Conservation (phyloP, 1,139 yeast genomes). For the Yamadazyma oceani region DNA sequence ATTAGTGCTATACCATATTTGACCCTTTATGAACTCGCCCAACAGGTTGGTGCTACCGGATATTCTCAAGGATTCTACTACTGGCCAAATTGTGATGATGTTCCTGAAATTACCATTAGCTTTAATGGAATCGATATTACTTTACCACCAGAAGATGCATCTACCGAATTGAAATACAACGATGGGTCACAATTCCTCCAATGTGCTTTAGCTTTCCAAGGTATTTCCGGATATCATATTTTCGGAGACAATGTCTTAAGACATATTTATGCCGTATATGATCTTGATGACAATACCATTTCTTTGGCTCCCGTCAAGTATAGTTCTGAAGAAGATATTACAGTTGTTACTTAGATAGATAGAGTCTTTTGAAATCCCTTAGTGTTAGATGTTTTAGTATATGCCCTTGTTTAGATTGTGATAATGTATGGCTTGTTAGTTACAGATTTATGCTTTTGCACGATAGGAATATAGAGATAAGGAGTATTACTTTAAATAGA, state of each 20-base stretch:
- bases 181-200: slow-evolving; percentile 11
- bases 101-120: slow-evolving; percentile 21
- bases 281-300: slow-evolving; percentile 61
- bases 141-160: slow-evolving; percentile 22
- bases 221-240: slow-evolving; percentile 20
- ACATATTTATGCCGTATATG: slow-evolving; percentile 73
- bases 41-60: slow-evolving; percentile 8
- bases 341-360: slow-evolving; percentile 5
- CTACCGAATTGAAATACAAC: background rate
- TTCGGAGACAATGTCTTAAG: slow-evolving; percentile 78
- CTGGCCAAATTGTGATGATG: slow-evolving; percentile 8
- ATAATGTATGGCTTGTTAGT: no score
- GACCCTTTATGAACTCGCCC: slow-evolving; percentile 20
- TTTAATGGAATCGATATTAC: slow-evolving; percentile 34
- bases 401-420: no score
- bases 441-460: no score
- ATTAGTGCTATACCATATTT: slow-evolving; percentile 24
- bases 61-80: slow-evolving; percentile 6
- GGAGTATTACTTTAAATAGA: no score
- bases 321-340: slow-evolving; percentile 38
- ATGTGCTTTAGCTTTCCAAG: slow-evolving; percentile 7
- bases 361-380: no score
- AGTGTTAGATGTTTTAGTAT: no score
- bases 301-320: slow-evolving; percentile 66
- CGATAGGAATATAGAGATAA: no score